These are phyloP conservation scores for Aspergillus amoenus DNA, from an alignment of 2,329 filamentous ascomycete genomes.

Conservation along the genomic window DNA sequence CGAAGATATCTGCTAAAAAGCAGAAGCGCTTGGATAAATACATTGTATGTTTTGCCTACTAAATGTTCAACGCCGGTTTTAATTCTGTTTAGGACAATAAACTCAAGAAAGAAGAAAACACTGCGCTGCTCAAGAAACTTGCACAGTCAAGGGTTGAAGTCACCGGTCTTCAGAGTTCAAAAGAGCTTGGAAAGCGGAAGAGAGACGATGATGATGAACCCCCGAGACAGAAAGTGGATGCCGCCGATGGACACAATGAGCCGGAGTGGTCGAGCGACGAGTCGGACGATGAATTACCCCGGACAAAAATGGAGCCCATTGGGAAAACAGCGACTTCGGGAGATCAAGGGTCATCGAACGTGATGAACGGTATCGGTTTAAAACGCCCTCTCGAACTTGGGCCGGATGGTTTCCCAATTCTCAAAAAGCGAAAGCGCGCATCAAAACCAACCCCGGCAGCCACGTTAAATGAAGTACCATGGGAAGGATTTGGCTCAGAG, in stretches of 20 bases:
- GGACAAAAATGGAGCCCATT: slow-evolving; percentile 22
- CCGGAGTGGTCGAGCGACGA: slow-evolving; percentile 35
- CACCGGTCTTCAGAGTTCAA: slow-evolving; percentile 71
- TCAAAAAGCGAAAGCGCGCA: slow-evolving; percentile 76
- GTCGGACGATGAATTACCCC: slow-evolving; percentile 33
- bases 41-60: slow-evolving; percentile 48
- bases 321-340: slow-evolving; percentile 50
- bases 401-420: slow-evolving; percentile 74
- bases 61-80: slow-evolving; percentile 8
- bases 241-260: slow-evolving; percentile 25
- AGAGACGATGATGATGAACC: slow-evolving; percentile 56
- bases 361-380: slow-evolving; percentile 66
- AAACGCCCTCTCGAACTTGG: slow-evolving; percentile 84
- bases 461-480: slow-evolving; percentile 39
- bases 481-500: slow-evolving; percentile 47
- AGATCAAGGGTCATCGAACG: slow-evolving; percentile 29
- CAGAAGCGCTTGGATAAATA: slow-evolving; percentile 69
- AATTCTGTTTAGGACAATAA: slow-evolving; percentile 69
- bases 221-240: slow-evolving; percentile 11
- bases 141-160: slow-evolving; percentile 79
- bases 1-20: slow-evolving; percentile 63
- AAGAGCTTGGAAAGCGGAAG: slow-evolving; percentile 65
- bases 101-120: slow-evolving; percentile 88
- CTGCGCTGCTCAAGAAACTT: slow-evolving; percentile 78
- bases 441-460: slow-evolving; percentile 49